Evolutionary conservation across 2,329 filamentous ascomycete genomes (phyloP).

Genomic region (Drechslera avenae): DNA sequence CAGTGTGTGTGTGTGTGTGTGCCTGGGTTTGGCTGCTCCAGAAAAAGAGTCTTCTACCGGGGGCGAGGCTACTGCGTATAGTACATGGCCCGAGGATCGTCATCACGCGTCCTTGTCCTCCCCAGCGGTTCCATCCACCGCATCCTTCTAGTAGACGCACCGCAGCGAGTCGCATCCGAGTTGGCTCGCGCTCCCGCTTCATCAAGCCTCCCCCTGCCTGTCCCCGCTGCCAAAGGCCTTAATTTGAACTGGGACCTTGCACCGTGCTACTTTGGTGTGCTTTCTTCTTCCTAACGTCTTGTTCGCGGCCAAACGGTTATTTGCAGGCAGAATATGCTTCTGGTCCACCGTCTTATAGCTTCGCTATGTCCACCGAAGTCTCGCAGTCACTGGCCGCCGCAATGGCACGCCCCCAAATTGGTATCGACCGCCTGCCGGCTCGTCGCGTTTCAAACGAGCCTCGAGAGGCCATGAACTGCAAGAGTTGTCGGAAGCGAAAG

Average conservation of each 20-base stretch:
- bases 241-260: conserved; percentile 47
- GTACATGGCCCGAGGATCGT: conserved; percentile 36
- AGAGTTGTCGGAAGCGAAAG: conserved; percentile 91
- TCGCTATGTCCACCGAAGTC: conserved; percentile 41
- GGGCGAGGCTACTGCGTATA: conserved; percentile 16
- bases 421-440: conserved; percentile 77
- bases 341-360: conserved; percentile 27
- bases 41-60: not conserved
- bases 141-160: conserved; percentile 15
- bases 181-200: conserved; percentile 39
- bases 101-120: conserved; percentile 34
- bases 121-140: conserved; percentile 19
- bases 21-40: too few species aligned
- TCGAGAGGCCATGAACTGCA: conserved; percentile 93
- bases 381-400: conserved; percentile 40
- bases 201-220: conserved; percentile 37
- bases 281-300: conserved; percentile 32
- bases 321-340: conserved; percentile 42
- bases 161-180: conserved; percentile 37
- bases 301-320: conserved; percentile 18
- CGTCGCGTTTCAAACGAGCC: conserved; percentile 75
- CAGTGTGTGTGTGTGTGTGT: too few species aligned
- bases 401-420: conserved; percentile 77
- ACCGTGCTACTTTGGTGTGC: conserved; percentile 31
- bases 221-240: conserved; percentile 45